Evolutionary conservation across 345 rosid species (phyloP).

Genomic region (Lumnitzera racemosa): DNA sequence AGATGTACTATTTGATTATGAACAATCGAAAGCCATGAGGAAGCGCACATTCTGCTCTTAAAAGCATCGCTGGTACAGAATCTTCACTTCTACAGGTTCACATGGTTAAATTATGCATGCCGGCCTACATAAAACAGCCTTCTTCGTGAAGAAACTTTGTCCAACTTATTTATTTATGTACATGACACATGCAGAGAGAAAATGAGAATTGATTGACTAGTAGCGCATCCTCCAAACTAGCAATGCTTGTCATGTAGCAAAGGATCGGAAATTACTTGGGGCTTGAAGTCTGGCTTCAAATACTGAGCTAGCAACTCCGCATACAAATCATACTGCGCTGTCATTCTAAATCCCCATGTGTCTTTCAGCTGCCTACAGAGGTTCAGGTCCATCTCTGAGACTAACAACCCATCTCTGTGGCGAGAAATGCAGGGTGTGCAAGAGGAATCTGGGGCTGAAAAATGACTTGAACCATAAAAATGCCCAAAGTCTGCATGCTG

Average conservation of each 20-base stretch:
- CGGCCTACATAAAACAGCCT: too few relatives aligned
- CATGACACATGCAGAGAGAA: too few relatives aligned
- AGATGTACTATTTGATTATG: too few relatives aligned
- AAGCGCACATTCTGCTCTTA: too few relatives aligned
- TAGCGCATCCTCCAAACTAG: too few relatives aligned
- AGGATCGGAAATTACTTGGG: constrained; percentile 75
- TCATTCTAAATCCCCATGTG: constrained; percentile 93
- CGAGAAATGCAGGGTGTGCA: constrained; percentile 86
- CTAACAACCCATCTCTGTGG: constrained; percentile 65
- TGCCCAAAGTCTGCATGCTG: constrained; percentile 82
- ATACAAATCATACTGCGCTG: constrained; percentile 70
- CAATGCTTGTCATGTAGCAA: constrained; percentile 6
- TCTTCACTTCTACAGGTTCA: too few relatives aligned
- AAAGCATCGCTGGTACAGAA: too few relatives aligned
- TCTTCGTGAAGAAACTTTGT: too few relatives aligned
- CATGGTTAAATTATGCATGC: too few relatives aligned
- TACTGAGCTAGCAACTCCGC: constrained; percentile 50
- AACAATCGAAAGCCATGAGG: too few relatives aligned
- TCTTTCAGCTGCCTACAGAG: constrained; percentile 89
- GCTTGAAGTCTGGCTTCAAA: constrained; percentile 62
- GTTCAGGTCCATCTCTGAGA: constrained; percentile 86
- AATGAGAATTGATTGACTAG: too few relatives aligned
- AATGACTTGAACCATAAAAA: constrained; percentile 86
- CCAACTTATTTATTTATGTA: too few relatives aligned
- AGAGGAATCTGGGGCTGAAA: constrained; percentile 93